These are phyloP conservation scores for Pelargonium australe DNA, from an alignment of 441 rosid species.

Conservation along the genomic window DNA sequence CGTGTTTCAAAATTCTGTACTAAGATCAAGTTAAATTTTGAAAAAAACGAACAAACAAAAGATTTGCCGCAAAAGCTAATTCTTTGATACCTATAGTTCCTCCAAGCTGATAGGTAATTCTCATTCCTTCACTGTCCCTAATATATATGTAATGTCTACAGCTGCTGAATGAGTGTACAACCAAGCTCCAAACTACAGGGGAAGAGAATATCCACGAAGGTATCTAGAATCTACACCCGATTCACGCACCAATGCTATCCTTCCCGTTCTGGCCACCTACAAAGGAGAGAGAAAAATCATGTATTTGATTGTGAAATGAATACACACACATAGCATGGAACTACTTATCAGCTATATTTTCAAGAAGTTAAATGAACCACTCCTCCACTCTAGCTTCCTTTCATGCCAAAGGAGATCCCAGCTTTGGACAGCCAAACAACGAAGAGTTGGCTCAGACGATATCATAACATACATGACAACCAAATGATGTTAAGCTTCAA, in stretches of 20 bases:
- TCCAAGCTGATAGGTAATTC: no score
- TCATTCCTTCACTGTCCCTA: no score
- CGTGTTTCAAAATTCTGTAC: no score
- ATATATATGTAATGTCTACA: no score
- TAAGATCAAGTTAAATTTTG: no score
- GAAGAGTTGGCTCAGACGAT: not conserved
- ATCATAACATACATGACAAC: not conserved
- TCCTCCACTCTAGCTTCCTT: no score
- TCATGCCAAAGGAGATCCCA: not conserved
- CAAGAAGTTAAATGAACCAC: not conserved
- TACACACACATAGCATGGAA: not conserved
- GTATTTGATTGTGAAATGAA: not conserved
- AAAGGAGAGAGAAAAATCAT: not conserved
- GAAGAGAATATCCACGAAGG: slow-evolving; percentile 82
- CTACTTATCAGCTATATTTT: not conserved
- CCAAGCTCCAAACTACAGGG: slow-evolving; percentile 26
- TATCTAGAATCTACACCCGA: slow-evolving; percentile 79
- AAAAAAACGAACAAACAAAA: no score
- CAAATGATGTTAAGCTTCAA: not conserved
- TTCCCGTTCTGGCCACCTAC: slow-evolving; percentile 90
- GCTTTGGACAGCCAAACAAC: not conserved
- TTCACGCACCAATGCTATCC: slow-evolving; percentile 73
- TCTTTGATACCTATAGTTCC: no score
- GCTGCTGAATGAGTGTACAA: no score
- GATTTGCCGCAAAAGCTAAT: no score